Evolutionary conservation across 1,284 basidiomycete species (phyloP).

Genomic region (Heterobasidion parviporum): DNA sequence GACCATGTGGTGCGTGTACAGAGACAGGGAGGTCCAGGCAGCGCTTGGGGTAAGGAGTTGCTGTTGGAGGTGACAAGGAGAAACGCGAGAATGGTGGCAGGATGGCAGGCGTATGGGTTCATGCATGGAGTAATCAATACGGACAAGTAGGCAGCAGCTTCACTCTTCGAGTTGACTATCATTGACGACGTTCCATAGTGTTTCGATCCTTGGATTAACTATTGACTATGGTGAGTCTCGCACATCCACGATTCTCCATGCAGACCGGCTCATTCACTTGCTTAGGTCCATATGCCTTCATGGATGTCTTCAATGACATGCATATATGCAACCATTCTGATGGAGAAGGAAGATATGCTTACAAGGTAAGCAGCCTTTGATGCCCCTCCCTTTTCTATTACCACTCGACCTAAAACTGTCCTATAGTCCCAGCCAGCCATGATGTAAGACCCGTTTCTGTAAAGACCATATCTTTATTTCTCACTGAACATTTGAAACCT

Average conservation of each 20-base stretch:
- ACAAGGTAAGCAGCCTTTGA: slow-evolving; percentile 42
- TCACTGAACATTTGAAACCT: slow-evolving; percentile 4
- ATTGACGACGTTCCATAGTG: slow-evolving; percentile 31
- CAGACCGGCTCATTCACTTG: slow-evolving; percentile 1
- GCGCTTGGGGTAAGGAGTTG: slow-evolving; percentile 62
- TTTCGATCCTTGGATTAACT: slow-evolving; percentile 82
- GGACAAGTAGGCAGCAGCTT: slow-evolving; percentile 62
- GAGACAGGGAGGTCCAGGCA: slow-evolving; percentile 29
- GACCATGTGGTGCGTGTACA: slow-evolving; percentile 42
- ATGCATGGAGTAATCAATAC: slow-evolving; percentile 97
- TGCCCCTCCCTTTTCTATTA: slow-evolving; percentile 4
- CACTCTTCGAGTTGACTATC: neutral
- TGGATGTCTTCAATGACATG: slow-evolving; percentile 80
- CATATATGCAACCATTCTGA: slow-evolving; percentile 97
- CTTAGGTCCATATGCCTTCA: slow-evolving; percentile 85
- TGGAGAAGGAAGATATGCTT: slow-evolving; percentile 79
- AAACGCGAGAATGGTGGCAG: slow-evolving; percentile 88
- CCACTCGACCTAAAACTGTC: slow-evolving; percentile 8
- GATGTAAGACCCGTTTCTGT: slow-evolving; percentile 32
- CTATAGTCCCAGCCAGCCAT: slow-evolving; percentile 44
- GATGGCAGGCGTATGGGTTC: slow-evolving; percentile 91
- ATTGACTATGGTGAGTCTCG: slow-evolving; percentile 74
- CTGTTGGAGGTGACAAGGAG: slow-evolving; percentile 72
- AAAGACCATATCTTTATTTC: neutral
- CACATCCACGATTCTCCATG: neutral